Evolutionary conservation across 73 alveolate species (phyloP).

Genomic region (Paramecium primaurelia): DNA sequence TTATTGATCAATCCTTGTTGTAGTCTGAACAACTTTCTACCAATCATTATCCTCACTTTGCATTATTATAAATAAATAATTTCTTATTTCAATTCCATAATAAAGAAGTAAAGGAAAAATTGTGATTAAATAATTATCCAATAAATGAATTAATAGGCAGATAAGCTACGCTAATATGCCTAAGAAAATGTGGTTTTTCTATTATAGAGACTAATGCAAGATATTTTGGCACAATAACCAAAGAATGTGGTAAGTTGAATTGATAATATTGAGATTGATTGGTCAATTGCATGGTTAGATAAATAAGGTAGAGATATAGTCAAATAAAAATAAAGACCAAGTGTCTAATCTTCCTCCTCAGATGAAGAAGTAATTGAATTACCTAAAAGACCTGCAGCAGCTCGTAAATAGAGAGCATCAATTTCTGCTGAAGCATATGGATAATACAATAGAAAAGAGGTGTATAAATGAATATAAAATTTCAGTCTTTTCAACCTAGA

Average conservation of each 20-base stretch:
- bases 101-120: not conserved
- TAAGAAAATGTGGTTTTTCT: not conserved
- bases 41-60: slow-evolving; percentile 25
- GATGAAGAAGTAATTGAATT: slow-evolving; percentile 44
- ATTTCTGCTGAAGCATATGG: slow-evolving; percentile 97
- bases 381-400: slow-evolving; percentile 19
- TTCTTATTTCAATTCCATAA: not conserved
- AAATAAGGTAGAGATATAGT: slow-evolving; percentile 17
- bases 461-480: not conserved
- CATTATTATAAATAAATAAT: not conserved
- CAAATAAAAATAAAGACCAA: not conserved
- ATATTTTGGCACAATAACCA: not conserved
- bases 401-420: slow-evolving; percentile 68
- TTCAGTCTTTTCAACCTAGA: slow-evolving; percentile 72
- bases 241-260: not conserved
- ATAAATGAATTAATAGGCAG: slow-evolving; percentile 27
- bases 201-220: not conserved
- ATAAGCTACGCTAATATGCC: not conserved
- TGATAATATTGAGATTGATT: not conserved
- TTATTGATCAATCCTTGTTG: not conserved
- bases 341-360: not conserved
- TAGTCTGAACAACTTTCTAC: not conserved
- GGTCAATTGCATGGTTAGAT: slow-evolving; percentile 46
- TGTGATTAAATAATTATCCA: not conserved
- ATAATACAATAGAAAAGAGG: slow-evolving; percentile 82